phyloP scores from a whole-genome alignment of 2,329 filamentous ascomycete species.

The Hypoxylon sp. region DNA sequence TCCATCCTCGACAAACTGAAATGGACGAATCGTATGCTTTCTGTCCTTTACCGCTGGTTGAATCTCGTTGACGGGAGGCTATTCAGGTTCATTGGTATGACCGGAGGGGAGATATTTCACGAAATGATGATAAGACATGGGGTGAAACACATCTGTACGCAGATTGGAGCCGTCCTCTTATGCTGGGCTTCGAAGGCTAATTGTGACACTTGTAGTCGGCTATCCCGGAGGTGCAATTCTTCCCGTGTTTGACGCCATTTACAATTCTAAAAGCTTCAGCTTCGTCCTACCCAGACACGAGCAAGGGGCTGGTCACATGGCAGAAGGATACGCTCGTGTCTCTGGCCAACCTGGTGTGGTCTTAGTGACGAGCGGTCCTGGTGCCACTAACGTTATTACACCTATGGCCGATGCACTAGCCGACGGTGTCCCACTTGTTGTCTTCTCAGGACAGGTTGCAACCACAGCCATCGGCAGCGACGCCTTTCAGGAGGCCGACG shows the following conservation, averaged over 20 bases:
- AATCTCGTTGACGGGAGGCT: conserved; percentile 26
- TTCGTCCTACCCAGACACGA: conserved; percentile 97
- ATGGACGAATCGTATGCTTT: conserved; percentile 83
- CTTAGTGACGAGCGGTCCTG: conserved; percentile 94
- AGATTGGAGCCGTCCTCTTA: background rate
- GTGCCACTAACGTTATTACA: conserved; percentile 96
- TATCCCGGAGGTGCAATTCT: conserved; percentile 97
- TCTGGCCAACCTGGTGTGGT: conserved; percentile 96
- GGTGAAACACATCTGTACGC: conserved; percentile 95
- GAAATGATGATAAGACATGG: conserved; percentile 97
- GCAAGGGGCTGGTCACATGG: conserved; percentile 99
- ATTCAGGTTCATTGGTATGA: conserved; percentile 89
- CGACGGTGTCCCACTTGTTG: conserved; percentile 95
- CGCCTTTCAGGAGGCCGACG: conserved; percentile 96
- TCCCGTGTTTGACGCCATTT: conserved; percentile 98
- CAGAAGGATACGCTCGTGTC: conserved; percentile 94
- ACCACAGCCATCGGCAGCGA: conserved; percentile 94
- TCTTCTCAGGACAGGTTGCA: conserved; percentile 93
- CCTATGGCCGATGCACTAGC: conserved; percentile 97
- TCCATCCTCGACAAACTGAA: conserved; percentile 71
- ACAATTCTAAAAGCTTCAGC: conserved; percentile 96
- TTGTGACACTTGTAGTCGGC: conserved; percentile 69
- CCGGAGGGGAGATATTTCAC: conserved; percentile 96
- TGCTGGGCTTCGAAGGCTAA: background rate
- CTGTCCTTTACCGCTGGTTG: background rate